Percentiles rank a stretch among this genome's conserved stretches.
phyloP scores from a whole-genome alignment of 371 early-diverging fungal species.

The Mucor irregularis region DNA sequence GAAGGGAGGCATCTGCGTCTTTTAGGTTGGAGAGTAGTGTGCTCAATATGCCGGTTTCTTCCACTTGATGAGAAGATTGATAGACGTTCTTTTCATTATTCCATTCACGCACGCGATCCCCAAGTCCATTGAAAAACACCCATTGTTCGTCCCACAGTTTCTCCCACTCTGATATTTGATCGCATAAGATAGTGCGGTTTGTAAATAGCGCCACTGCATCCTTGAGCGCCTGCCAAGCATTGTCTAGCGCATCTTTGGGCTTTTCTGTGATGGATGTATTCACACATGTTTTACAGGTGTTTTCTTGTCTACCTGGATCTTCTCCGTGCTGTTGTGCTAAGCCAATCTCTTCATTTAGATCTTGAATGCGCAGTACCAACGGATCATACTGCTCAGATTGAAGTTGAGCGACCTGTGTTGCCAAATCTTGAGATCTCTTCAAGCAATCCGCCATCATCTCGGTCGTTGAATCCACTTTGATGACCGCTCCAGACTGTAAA shows the following conservation, averaged over 20 bases:
- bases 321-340: too few species aligned
- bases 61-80: slow-evolving; percentile 13
- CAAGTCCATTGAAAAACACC: background rate
- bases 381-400: too few species aligned
- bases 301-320: too few species aligned
- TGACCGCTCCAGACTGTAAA: background rate
- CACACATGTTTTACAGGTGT: background rate
- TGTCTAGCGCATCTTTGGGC: background rate
- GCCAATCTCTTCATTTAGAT: too few species aligned
- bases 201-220: background rate
- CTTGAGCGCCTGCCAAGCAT: background rate
- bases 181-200: background rate
- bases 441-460: too few species aligned
- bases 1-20: background rate
- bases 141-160: background rate
- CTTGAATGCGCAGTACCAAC: too few species aligned
- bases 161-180: slow-evolving; percentile 26
- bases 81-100: slow-evolving; percentile 25
- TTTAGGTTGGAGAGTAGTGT: too few species aligned
- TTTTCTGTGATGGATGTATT: background rate
- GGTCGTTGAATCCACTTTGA: too few species aligned
- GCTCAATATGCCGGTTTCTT: too few species aligned
- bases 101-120: slow-evolving; percentile 23
- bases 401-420: too few species aligned
- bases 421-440: too few species aligned